Evolutionary conservation across 805 yeast species (phyloP).

Genomic region (Candida incommunis): DNA sequence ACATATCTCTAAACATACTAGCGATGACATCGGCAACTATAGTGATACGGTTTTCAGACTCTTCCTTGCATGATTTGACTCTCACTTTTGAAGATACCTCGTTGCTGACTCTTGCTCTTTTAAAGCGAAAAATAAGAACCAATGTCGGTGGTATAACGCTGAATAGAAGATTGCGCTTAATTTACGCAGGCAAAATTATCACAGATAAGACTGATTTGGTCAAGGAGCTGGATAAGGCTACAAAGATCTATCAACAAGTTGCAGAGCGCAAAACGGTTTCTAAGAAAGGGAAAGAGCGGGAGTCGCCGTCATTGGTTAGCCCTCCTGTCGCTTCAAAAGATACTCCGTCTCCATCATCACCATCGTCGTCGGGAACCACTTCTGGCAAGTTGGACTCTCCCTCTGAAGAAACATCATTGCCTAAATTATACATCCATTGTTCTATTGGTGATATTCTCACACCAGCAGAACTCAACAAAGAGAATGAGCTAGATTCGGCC

Average conservation of each 20-base stretch:
- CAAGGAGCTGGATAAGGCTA: slow-evolving; percentile 29
- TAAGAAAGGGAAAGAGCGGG: slow-evolving; percentile 2
- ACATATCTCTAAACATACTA: too few relatives aligned
- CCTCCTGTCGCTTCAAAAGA: slow-evolving; percentile 12
- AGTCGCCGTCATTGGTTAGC: slow-evolving; percentile 4
- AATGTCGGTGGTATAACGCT: slow-evolving; percentile 20
- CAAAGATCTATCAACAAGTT: slow-evolving; percentile 6
- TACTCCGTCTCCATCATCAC: too few relatives aligned
- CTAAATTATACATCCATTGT: slow-evolving; percentile 57
- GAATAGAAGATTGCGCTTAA: slow-evolving; percentile 44
- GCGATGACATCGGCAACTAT: slow-evolving; percentile 9
- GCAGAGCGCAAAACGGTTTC: slow-evolving; percentile 4
- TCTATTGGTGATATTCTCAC: slow-evolving; percentile 55
- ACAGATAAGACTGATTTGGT: slow-evolving; percentile 41
- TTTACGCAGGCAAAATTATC: slow-evolving; percentile 55
- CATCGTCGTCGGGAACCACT: too few relatives aligned
- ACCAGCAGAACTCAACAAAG: slow-evolving; percentile 41
- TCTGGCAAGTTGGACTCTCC: too few relatives aligned
- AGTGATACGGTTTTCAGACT: slow-evolving; percentile 34
- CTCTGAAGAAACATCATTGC: slow-evolving; percentile 6
- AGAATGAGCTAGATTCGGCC: slow-evolving; percentile 32
- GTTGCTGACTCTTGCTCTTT: slow-evolving; percentile 24
- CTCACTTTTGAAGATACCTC: slow-evolving; percentile 23
- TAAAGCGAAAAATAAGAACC: slow-evolving; percentile 31
- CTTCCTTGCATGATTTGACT: slow-evolving; percentile 26